phyloP scores from a whole-genome alignment of 345 rosid species.

The Microcos paniculata region DNA sequence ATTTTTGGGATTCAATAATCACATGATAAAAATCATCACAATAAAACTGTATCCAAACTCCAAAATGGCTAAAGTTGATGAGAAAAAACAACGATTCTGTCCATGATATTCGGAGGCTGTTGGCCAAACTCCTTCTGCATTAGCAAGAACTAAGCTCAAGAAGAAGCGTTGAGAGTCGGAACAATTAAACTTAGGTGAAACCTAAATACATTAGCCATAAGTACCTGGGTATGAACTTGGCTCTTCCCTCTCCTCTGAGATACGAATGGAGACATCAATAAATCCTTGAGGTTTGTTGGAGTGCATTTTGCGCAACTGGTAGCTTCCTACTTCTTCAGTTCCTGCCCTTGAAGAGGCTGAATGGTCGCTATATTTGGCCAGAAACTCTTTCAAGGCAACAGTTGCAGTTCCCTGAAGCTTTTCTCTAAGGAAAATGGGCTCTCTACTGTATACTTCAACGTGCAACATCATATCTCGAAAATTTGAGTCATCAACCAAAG shows the following conservation, averaged over 20 bases:
- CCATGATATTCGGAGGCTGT: background rate
- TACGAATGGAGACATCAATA: slow-evolving; percentile 66
- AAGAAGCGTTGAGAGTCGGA: background rate
- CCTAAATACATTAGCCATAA: background rate
- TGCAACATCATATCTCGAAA: slow-evolving; percentile 48
- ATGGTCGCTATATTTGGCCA: slow-evolving; percentile 41
- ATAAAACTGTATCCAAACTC: background rate
- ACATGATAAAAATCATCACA: background rate
- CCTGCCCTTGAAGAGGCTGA: slow-evolving; percentile 32
- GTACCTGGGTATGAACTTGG: slow-evolving; percentile 44
- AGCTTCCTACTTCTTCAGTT: slow-evolving; percentile 68
- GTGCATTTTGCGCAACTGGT: slow-evolving; percentile 67
- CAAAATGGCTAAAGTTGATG: background rate
- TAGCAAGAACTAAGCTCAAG: background rate
- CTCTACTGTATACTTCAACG: slow-evolving; percentile 81
- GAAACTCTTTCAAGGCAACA: slow-evolving; percentile 65
- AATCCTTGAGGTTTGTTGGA: slow-evolving; percentile 75
- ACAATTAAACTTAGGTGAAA: background rate
- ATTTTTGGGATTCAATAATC: background rate
- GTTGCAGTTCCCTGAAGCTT: slow-evolving; percentile 73
- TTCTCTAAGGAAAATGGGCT: slow-evolving; percentile 82
- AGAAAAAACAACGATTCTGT: background rate
- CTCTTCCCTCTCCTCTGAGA: slow-evolving; percentile 51
- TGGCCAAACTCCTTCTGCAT: background rate
- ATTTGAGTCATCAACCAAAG: slow-evolving; percentile 48